These are phyloP conservation scores for Aureobasidium sp. DNA, from an alignment of 2,329 filamentous ascomycete genomes.

Conservation along the genomic window DNA sequence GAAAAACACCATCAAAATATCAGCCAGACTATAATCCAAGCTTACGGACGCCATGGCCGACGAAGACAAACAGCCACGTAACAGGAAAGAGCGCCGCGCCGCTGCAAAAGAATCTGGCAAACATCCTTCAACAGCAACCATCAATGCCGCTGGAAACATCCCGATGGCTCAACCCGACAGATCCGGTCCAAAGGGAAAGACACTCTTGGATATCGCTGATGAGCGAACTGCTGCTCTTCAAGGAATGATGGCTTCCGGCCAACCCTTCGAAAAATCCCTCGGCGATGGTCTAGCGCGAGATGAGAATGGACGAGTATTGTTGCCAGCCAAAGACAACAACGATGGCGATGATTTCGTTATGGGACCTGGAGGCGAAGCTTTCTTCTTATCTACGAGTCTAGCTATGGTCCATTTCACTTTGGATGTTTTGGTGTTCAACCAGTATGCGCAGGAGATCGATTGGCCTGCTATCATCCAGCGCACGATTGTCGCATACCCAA, in stretches of 20 bases:
- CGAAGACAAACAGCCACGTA: slow-evolving; percentile 23
- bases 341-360: slow-evolving; percentile 33
- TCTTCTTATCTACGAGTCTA: slow-evolving; percentile 48
- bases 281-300: slow-evolving; percentile 22
- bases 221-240: slow-evolving; percentile 39
- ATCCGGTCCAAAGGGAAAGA: slow-evolving; percentile 53
- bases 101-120: slow-evolving; percentile 26
- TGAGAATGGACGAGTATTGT: slow-evolving; percentile 26
- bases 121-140: slow-evolving; percentile 23
- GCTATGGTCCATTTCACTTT: slow-evolving; percentile 68
- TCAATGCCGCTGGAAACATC: slow-evolving; percentile 44
- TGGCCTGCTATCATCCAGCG: slow-evolving; percentile 50
- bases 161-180: slow-evolving; percentile 63
- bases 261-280: slow-evolving; percentile 42
- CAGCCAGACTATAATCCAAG: too few species aligned
- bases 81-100: slow-evolving; percentile 38
- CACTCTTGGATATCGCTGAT: slow-evolving; percentile 64
- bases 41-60: neutral
- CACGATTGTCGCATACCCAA: slow-evolving; percentile 36
- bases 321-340: slow-evolving; percentile 13
- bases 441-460: slow-evolving; percentile 57
- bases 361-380: slow-evolving; percentile 37
- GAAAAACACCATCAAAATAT: neutral
- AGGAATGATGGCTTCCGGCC: slow-evolving; percentile 30
- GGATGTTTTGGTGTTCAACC: slow-evolving; percentile 69